Conservation (phyloP, 176 grass and related monocot genomes). For the Puccinellia tenuiflora region DNA sequence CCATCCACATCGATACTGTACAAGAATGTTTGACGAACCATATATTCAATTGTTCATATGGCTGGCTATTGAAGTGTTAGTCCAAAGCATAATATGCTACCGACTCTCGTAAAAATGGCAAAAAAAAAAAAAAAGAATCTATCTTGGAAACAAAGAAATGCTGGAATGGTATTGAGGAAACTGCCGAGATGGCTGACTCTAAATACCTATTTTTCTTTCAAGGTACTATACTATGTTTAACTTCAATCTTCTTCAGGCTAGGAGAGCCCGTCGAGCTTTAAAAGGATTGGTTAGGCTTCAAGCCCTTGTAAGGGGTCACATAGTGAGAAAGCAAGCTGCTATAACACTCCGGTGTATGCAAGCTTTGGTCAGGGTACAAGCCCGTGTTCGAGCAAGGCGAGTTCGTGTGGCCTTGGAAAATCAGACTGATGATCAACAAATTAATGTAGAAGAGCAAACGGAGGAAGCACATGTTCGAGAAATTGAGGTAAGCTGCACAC, state of each 20-base stretch:
- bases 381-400: slow-evolving; percentile 78
- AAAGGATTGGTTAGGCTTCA: slow-evolving; percentile 93
- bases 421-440: slow-evolving; percentile 59
- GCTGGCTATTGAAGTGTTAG: not conserved
- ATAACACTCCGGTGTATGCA: slow-evolving; percentile 92
- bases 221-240: not conserved
- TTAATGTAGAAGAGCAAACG: slow-evolving; percentile 33
- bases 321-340: slow-evolving; percentile 96
- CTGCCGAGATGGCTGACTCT: not conserved
- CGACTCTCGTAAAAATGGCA: not conserved
- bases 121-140: not conserved
- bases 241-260: slow-evolving; percentile 61
- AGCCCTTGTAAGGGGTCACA: slow-evolving; percentile 92
- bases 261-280: slow-evolving; percentile 81
- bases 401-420: slow-evolving; percentile 87
- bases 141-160: not conserved
- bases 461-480: slow-evolving; percentile 52
- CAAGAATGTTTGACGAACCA: not conserved
- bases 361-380: slow-evolving; percentile 90
- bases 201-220: not conserved
- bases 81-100: not conserved
- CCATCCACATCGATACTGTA: not conserved
- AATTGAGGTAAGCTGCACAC: slow-evolving; percentile 62
- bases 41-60: slow-evolving; percentile 7
- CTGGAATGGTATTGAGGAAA: not conserved